A percentile compares a stretch with the other conserved stretches of the same genome.
Conservation (phyloP, 805 yeast genomes). For the Sungouiella blattae region DNA sequence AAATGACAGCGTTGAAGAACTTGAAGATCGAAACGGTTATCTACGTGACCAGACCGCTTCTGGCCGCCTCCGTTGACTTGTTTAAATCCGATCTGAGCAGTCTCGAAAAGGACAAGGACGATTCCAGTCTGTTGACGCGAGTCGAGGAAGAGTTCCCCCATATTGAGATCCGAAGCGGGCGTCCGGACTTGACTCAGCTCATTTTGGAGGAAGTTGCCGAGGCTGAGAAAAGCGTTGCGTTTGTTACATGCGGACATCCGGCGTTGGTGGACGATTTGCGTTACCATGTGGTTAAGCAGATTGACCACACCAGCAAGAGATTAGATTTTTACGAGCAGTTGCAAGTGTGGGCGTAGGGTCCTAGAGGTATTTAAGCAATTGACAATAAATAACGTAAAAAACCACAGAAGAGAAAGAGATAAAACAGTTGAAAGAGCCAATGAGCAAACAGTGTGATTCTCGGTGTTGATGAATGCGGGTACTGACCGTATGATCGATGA, state of each 20-base stretch:
- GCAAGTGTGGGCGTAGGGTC: conserved; percentile 20
- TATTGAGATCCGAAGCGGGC: conserved; percentile 7
- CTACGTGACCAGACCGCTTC: conserved; percentile 36
- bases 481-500: too few species aligned
- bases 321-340: conserved; percentile 12
- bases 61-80: conserved; percentile 1
- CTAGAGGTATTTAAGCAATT: too few species aligned
- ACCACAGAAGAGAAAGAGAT: too few species aligned
- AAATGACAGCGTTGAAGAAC: conserved; percentile 17
- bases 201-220: conserved; percentile 5
- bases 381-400: too few species aligned
- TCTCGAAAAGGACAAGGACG: conserved; percentile 12
- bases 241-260: conserved; percentile 12
- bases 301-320: conserved; percentile 11
- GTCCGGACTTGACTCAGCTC: conserved; percentile 7
- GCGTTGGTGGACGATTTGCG: conserved; percentile 13
- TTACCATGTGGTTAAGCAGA: conserved; percentile 3
- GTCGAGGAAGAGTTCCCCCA: conserved; percentile 6
- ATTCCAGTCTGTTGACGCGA: conserved; percentile 1
- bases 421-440: too few species aligned
- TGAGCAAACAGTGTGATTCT: too few species aligned
- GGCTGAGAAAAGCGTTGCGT: conserved; percentile 4
- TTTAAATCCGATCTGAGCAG: conserved; percentile 7
- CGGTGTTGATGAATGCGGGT: too few species aligned
- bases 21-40: conserved; percentile 28